These are phyloP conservation scores for Wickerhamiella alocasiicola DNA, from an alignment of 805 yeast genomes.

Conservation along the genomic window DNA sequence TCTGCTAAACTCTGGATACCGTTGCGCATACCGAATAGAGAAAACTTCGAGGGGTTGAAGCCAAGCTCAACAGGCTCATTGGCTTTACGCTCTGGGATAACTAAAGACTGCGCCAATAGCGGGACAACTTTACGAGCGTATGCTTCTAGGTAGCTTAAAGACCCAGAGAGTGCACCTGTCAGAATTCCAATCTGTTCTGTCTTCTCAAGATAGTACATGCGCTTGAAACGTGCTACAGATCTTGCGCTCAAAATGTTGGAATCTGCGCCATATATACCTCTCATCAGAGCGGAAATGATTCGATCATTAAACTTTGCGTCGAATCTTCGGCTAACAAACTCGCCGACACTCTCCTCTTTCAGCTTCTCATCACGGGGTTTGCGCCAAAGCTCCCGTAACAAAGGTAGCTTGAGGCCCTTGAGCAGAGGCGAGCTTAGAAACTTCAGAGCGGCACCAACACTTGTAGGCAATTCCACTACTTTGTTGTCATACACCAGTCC, in stretches of 20 bases:
- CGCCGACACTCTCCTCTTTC: constrained; percentile 59
- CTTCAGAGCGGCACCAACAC: constrained; percentile 13
- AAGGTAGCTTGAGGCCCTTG: constrained; percentile 45
- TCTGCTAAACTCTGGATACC: constrained; percentile 24
- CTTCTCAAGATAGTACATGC: constrained; percentile 44
- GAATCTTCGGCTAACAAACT: constrained; percentile 57
- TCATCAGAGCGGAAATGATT: constrained; percentile 66
- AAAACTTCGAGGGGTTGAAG: constrained; percentile 12
- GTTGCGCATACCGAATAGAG: constrained; percentile 19
- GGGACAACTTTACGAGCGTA: constrained; percentile 22
- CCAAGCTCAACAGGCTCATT: constrained; percentile 6
- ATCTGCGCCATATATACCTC: constrained; percentile 92
- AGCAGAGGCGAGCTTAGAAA: constrained; percentile 23
- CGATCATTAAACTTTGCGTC: constrained; percentile 42
- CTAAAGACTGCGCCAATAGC: constrained; percentile 11
- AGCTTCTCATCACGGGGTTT: constrained; percentile 17
- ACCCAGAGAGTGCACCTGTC: constrained; percentile 32
- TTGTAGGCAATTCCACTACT: constrained; percentile 25
- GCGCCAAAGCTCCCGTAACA: constrained; percentile 27
- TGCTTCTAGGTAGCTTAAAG: constrained; percentile 22
- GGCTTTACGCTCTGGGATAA: constrained; percentile 9
- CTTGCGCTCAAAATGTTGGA: constrained; percentile 49
- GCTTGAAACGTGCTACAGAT: constrained; percentile 39
- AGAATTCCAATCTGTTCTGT: constrained; percentile 39
- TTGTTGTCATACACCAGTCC: constrained; percentile 38